Percentiles rank a stretch among this genome's conserved stretches.
Conservation (phyloP, 2,329 filamentous ascomycete genomes). For the Emydomyces testavorans region DNA sequence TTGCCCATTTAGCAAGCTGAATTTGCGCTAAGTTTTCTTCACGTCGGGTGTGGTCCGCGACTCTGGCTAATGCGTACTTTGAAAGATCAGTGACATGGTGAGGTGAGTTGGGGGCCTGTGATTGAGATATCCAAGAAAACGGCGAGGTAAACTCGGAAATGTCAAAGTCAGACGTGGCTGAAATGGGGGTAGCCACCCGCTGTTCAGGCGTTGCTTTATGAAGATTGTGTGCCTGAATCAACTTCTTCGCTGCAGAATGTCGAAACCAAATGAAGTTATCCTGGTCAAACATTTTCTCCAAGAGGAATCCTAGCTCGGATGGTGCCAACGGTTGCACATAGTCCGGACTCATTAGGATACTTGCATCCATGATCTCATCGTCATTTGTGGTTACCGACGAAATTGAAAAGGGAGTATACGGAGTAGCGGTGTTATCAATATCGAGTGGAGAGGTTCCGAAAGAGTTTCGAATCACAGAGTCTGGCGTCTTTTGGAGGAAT, state of each 20-base stretch:
- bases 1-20: constrained; percentile 70
- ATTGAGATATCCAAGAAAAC: constrained; percentile 19
- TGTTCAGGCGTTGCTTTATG: constrained; percentile 12
- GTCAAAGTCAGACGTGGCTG: constrained; percentile 23
- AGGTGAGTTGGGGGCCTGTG: constrained; percentile 21
- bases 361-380: constrained; percentile 79
- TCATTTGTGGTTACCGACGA: constrained; percentile 64
- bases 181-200: background rate
- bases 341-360: constrained; percentile 80
- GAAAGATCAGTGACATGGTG: constrained; percentile 24
- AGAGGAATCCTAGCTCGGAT: constrained; percentile 60
- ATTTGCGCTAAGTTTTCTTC: constrained; percentile 55
- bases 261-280: constrained; percentile 72
- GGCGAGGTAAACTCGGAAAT: constrained; percentile 26
- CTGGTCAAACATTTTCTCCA: constrained; percentile 63
- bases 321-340: constrained; percentile 69
- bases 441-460: constrained; percentile 21
- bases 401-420: constrained; percentile 54
- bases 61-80: constrained; percentile 50
- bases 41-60: constrained; percentile 48
- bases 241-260: constrained; percentile 71
- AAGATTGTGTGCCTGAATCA: constrained; percentile 54
- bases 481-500: constrained; percentile 25
- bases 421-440: constrained; percentile 20
- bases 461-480: constrained; percentile 52